A percentile compares a stretch with the other conserved stretches of the same genome.
Evolutionary conservation across 495 filamentous ascomycete species (phyloP).

Genomic region (Bacidia gigantensis): DNA sequence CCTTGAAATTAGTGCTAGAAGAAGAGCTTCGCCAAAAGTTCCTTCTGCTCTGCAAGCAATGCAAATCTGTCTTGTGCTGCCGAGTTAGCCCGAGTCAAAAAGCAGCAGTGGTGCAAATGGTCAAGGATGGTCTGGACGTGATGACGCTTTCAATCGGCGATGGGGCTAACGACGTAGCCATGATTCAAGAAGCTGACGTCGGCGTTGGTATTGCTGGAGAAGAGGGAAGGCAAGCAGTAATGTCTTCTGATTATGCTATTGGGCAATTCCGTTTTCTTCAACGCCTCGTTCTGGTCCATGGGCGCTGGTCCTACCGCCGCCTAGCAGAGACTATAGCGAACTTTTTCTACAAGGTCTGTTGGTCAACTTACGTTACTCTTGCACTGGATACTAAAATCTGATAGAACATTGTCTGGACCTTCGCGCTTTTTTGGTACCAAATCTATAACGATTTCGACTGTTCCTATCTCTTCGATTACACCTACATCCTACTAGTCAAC

Average conservation of each 20-base stretch:
- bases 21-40: constrained; percentile 80
- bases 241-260: constrained; percentile 98
- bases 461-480: constrained; percentile 93
- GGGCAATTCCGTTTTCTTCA: constrained; percentile 94
- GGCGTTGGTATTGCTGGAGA: constrained; percentile 97
- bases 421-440: constrained; percentile 96
- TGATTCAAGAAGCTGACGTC: constrained; percentile 99
- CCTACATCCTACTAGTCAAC: constrained; percentile 92
- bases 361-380: not conserved
- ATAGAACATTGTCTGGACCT: constrained; percentile 93
- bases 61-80: constrained; percentile 92
- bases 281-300: constrained; percentile 85
- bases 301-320: constrained; percentile 89
- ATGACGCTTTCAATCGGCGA: constrained; percentile 96
- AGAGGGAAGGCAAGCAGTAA: constrained; percentile 92
- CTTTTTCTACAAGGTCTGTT: constrained; percentile 88
- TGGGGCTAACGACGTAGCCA: constrained; percentile 97
- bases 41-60: constrained; percentile 90
- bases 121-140: constrained; percentile 85
- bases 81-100: constrained; percentile 96
- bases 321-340: constrained; percentile 91
- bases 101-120: constrained; percentile 91
- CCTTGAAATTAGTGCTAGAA: constrained; percentile 76
- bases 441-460: constrained; percentile 92
- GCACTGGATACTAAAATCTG: constrained; percentile 11